Evolutionary conservation across 495 filamentous ascomycete genomes (phyloP), one percentile per base, ranked within the genome.

Genomic region (Terfezia boudieri): DNA sequence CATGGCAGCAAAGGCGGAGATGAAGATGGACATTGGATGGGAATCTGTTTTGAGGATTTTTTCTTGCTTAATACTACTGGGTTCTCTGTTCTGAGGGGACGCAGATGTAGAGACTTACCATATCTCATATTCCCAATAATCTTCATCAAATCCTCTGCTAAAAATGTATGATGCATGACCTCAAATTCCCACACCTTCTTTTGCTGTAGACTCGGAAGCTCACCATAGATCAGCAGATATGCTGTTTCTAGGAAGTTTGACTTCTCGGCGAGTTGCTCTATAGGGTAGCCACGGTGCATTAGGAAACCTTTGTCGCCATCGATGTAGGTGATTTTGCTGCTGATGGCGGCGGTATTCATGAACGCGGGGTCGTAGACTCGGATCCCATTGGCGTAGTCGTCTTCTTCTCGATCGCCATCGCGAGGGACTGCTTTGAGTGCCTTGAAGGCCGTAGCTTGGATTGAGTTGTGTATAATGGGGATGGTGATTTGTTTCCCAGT

Each of bases 341-440:
- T 64, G 14, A 70, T 67, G 10, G 73, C 71, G 0, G 73, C 71
- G 5, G 76, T 78, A 60, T 78, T 78, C 36, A 71, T 67, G 56
- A 74, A 69, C 1, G 72, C 76, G 1, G 73, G 73, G 60, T 78
- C 76, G 49, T 71, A 70, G 2, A 78, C 60, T 2, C 71, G 66
- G 4, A 78, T 64, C 4, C 73, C 74, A 52, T 65, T 65, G 17
- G 43, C 49, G 11, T 57, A 59, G 38, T 65, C 62, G n/a, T 64
- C 55, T 32, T 51, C 55, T 51, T 65, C 62, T 8, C 62, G 36
- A 0, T 55, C 51, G 55, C 57, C 60, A 23, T 49, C 49, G 37
- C 37, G 51, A 14, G 62, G 59, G n/a, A 53, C 36, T 22, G 60
- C 51, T 55, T 66, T 70, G 49, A 77, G 75, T 12, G 67, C 61